Evolutionary conservation across 1,284 basidiomycete genomes (phyloP).

Genomic region (Agroathelia rolfsii): DNA sequence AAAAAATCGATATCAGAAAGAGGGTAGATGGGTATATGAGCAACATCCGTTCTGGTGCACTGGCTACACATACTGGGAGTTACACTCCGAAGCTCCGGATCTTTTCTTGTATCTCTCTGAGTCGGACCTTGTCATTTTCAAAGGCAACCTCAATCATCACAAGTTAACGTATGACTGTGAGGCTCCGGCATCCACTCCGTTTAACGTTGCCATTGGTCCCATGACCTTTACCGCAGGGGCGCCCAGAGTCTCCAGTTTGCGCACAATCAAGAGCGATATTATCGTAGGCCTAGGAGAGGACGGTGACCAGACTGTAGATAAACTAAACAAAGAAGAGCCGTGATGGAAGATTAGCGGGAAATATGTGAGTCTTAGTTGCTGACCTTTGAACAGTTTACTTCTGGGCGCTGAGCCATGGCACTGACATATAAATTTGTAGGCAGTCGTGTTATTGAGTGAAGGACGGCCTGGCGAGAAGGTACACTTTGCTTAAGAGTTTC

Average conservation of each 20-base stretch:
- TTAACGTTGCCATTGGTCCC: conserved; percentile 87
- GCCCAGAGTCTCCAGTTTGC: conserved; percentile 76
- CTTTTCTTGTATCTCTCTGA: conserved; percentile 88
- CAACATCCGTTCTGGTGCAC: conserved; percentile 97
- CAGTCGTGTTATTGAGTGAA: conserved; percentile 77
- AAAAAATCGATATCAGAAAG: conserved; percentile 82
- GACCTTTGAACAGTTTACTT: conserved; percentile 6
- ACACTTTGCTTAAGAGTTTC: conserved; percentile 64
- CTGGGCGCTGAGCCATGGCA: too few relatives aligned
- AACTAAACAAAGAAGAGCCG: conserved; percentile 78
- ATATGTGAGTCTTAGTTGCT: conserved; percentile 53
- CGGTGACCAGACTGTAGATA: conserved; percentile 70
- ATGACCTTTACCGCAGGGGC: conserved; percentile 86
- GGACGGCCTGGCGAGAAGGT: conserved; percentile 80
- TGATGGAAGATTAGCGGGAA: conserved; percentile 98
- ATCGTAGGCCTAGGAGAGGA: conserved; percentile 61
- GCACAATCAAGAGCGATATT: conserved; percentile 85
- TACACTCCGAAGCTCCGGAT: conserved; percentile 86
- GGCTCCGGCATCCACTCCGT: conserved; percentile 84
- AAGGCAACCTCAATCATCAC: conserved; percentile 90
- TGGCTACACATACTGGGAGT: conserved; percentile 91
- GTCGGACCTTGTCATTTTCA: conserved; percentile 92
- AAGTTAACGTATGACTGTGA: conserved; percentile 91
- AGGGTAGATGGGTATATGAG: conserved; percentile 93
- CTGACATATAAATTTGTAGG: too few relatives aligned